Base-by-base conservation (phyloP, 495 filamentous ascomycete species). In the Jackrogersella multiformis region DNA sequence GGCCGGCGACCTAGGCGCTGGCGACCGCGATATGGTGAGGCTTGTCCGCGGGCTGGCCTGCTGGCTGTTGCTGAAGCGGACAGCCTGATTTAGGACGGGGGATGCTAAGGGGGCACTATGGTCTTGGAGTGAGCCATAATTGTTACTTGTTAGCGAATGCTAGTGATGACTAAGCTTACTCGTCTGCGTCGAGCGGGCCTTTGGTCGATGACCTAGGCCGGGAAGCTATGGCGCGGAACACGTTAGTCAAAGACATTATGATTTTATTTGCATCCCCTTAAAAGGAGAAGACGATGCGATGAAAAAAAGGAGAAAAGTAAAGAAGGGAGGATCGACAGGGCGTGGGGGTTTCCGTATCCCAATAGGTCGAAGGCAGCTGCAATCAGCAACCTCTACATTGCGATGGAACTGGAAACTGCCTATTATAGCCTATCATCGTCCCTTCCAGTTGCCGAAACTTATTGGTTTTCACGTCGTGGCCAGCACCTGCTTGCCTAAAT, bases 171-270 rank as follows among this genome's bases (percentile, higher is more conserved):
- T 61, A 48, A 28, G 74, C 79, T 73, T 76, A 86, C 86, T 86
- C 84, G 64, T 76, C 79, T 32, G 77, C 74, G 51, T 88, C 86
- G 1, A 88, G 76, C 0, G 86, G 86, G 1, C 86, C 86, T 59
- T 84, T 84, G 7, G 86, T 88, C 12, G 84, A 81, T 5, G 81
- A 79, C 44, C 81, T 76, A 0, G 81, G 80, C 2, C 81, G 78
- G 7, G 79, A 78, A 45, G 81, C 78, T 84, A 71, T 5, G 32
- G 57, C 39, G 42, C 63, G 68, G 32, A 69, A 61, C 23, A 72
- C 16, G 60, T 75, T 32, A 75, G 73, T 56, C 21, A 73, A 32
- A 10, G 65, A 46, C 70, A 73, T 73, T 15, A 35, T 51, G 15
- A 8, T 30, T 57, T 46, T 35, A 57, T 35, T 15, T 44, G 30